phyloP scores from a whole-genome alignment of 371 early-diverging fungal genomes.

The Chytridium lagenaria region DNA sequence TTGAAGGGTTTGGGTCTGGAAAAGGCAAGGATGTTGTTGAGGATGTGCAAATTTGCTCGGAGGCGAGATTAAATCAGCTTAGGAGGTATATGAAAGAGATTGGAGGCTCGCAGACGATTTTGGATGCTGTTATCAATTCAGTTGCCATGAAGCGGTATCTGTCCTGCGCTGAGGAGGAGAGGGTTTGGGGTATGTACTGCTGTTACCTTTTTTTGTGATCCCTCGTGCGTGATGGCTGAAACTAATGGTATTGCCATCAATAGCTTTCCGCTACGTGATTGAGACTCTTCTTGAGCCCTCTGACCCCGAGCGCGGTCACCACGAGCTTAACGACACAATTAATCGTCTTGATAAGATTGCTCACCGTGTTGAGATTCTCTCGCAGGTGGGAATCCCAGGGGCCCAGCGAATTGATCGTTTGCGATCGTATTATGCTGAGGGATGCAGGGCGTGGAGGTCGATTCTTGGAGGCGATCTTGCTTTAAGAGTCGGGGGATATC shows the following conservation, averaged over 20 bases:
- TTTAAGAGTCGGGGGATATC: slow-evolving; percentile 27
- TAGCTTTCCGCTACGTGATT: slow-evolving; percentile 25
- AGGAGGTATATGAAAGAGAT: background rate
- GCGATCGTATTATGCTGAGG: slow-evolving; percentile 29
- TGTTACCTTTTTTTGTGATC: background rate
- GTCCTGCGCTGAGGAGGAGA: slow-evolving; percentile 27
- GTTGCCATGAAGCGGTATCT: slow-evolving; percentile 32
- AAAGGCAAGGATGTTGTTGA: background rate
- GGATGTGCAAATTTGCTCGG: slow-evolving; percentile 9
- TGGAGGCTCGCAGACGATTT: background rate
- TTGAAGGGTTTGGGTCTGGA: background rate
- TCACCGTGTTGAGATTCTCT: slow-evolving; percentile 30
- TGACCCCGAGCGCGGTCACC: slow-evolving; percentile 26
- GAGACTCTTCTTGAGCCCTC: slow-evolving; percentile 22
- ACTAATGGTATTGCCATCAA: no score
- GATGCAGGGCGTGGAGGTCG: slow-evolving; percentile 31
- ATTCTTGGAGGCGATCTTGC: slow-evolving; percentile 26
- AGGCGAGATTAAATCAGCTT: background rate
- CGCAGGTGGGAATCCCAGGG: slow-evolving; percentile 31
- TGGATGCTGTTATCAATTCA: slow-evolving; percentile 5
- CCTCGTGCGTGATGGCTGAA: no score
- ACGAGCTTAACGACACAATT: slow-evolving; percentile 19
- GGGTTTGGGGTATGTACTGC: slow-evolving; percentile 28
- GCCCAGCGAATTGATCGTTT: slow-evolving; percentile 29
- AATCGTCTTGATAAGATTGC: slow-evolving; percentile 29